phyloP scores from a whole-genome alignment of 495 filamentous ascomycete species.

The Hypoxylon cercidicola region DNA sequence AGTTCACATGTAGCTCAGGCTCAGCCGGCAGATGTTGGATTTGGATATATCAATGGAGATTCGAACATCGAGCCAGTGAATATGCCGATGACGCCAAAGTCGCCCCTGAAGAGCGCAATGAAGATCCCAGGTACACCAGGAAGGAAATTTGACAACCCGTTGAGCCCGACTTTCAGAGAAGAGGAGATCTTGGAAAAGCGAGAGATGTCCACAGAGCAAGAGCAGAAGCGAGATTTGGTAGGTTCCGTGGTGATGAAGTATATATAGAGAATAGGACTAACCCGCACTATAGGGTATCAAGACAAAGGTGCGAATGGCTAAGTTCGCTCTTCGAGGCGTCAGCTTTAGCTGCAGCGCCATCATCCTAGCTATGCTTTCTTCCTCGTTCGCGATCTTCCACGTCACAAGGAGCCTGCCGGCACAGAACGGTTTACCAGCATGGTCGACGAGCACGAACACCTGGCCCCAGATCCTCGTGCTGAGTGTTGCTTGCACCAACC shows the following conservation, averaged over 20 bases:
- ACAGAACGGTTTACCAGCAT: constrained; percentile 82
- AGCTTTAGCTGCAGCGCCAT: constrained; percentile 98
- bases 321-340: constrained; percentile 89
- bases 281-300: constrained; percentile 79
- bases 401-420: constrained; percentile 76
- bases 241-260: constrained; percentile 43
- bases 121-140: constrained; percentile 83
- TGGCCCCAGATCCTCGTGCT: constrained; percentile 93
- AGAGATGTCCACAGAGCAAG: constrained; percentile 80
- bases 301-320: constrained; percentile 89
- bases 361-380: constrained; percentile 84
- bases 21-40: constrained; percentile 85
- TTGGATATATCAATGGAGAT: constrained; percentile 82
- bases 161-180: constrained; percentile 90
- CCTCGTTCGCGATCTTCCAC: constrained; percentile 90
- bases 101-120: constrained; percentile 86
- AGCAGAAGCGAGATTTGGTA: constrained; percentile 87
- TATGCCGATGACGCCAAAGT: constrained; percentile 71
- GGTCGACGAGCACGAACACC: constrained; percentile 78
- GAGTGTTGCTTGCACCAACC: constrained; percentile 78
- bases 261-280: constrained; percentile 45
- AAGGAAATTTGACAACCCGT: constrained; percentile 68
- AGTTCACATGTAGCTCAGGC: constrained; percentile 67
- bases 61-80: constrained; percentile 60
- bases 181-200: constrained; percentile 84